phyloP scores from a whole-genome alignment of 208 protist genomes.

The Acanthamoeba lenticulata region DNA sequence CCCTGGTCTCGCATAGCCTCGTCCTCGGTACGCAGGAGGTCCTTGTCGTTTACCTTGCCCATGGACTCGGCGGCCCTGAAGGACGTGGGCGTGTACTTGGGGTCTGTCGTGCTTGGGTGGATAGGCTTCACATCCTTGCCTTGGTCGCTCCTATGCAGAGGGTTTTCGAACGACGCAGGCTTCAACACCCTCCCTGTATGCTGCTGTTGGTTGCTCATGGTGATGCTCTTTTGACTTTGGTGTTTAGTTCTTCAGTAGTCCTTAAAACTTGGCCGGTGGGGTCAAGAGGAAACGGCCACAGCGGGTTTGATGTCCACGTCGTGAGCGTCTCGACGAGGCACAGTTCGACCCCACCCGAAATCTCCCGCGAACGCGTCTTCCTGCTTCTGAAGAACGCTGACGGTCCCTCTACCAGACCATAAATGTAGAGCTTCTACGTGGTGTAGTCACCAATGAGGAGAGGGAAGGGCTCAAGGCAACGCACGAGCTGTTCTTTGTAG shows the following conservation, averaged over 20 bases:
- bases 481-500: too few species aligned
- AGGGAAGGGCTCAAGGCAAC: too few species aligned
- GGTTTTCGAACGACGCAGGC: conserved; percentile 30
- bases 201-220: background rate
- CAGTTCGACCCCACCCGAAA: background rate
- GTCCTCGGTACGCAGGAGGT: conserved; percentile 10
- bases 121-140: conserved; percentile 47
- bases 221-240: background rate
- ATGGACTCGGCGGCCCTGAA: background rate
- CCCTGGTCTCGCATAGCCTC: background rate
- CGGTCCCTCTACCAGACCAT: too few species aligned
- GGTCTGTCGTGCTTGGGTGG: conserved; percentile 42
- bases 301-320: too few species aligned
- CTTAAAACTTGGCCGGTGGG: background rate
- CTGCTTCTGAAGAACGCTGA: too few species aligned
- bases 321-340: background rate
- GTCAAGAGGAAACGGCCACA: background rate
- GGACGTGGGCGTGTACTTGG: conserved; percentile 18
- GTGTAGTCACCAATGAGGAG: too few species aligned
- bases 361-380: background rate
- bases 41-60: background rate
- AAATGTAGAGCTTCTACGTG: too few species aligned
- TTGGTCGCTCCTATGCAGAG: background rate
- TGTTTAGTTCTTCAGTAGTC: background rate
- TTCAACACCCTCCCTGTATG: conserved; percentile 12